Evolutionary conservation across 2,329 filamentous ascomycete genomes (phyloP), one percentile per base, ranked within the genome.

Genomic region (Nannizziopsis barbatae): DNA sequence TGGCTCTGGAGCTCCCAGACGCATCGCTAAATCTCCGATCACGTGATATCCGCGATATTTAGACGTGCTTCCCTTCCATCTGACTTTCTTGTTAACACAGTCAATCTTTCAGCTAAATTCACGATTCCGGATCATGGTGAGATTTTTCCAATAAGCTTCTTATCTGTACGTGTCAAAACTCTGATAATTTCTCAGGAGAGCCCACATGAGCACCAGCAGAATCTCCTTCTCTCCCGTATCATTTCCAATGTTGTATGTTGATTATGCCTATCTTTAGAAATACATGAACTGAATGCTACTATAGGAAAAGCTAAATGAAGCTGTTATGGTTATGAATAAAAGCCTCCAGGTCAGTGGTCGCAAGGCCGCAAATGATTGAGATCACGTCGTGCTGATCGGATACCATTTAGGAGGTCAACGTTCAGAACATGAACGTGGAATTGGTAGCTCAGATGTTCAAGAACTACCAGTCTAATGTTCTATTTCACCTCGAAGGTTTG

Each of bases 361-460:
- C 20, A 18, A 32, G 44, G 41, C 35, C 15, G 17, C 14, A 42
- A 12, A n/a, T 6, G 2, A 37, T 15, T 33, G 12, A 35, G 14
- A 5, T 17, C 42, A 20, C 9, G 5, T 22, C 3, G 10, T 15
- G 18, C 42, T 45, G 37, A 47, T 36, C 14, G 47, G 49, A n/a
- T 31, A 15, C 5, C 7, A 30, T 49, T 5, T 58, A 95, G 85
- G 90, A 96, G 57, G 95, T 96, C 75, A 96, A 96, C 62, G 83
- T 95, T 49, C 86, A 95, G 61, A 98, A 96, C 66, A 95, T 96
- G 88, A 94, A 98, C 62, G 87, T 95, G 32, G 92, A 96, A 70
- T 76, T 96, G 2, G 92, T 96, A 4, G 89, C 90, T 0, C 90
- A 96, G 64, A 98, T 98, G 92, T 98, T 96, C 75, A 95, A 96